Conservation (phyloP, 2,329 filamentous ascomycete species). For the Apiospora pterosperma region DNA sequence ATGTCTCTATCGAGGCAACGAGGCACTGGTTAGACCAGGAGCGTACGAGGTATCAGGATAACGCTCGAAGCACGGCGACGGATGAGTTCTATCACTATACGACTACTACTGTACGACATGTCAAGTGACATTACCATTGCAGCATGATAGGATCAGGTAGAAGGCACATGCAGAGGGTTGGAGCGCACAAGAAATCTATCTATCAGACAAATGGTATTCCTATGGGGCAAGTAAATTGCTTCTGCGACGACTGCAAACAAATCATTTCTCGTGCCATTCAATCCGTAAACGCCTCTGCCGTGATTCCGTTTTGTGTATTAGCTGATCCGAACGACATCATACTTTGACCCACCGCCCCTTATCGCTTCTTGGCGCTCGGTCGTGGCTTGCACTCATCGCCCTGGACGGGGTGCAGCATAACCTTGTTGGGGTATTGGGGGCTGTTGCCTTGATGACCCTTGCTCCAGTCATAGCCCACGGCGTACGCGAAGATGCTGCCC, state of each 20-base stretch:
- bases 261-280: background rate
- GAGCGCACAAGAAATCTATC: background rate
- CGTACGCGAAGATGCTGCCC: constrained; percentile 82
- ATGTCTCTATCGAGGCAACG: too few species aligned
- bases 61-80: too few species aligned
- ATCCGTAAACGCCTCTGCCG: background rate
- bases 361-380: constrained; percentile 53
- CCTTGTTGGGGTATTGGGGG: constrained; percentile 70
- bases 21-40: too few species aligned
- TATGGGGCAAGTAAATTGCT: background rate
- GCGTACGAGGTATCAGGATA: too few species aligned
- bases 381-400: constrained; percentile 60
- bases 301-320: background rate
- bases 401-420: constrained; percentile 77
- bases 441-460: constrained; percentile 90
- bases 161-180: background rate
- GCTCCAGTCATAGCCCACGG: constrained; percentile 96
- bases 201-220: background rate
- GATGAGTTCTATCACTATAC: too few species aligned
- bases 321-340: background rate
- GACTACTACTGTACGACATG: background rate
- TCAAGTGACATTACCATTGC: background rate
- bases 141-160: background rate
- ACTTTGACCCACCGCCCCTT: background rate
- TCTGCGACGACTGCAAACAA: background rate